Evolutionary conservation across 2,329 filamentous ascomycete species (phyloP), one percentile per base, ranked within the genome.

Genomic region (Penicillium hesseltinei): DNA sequence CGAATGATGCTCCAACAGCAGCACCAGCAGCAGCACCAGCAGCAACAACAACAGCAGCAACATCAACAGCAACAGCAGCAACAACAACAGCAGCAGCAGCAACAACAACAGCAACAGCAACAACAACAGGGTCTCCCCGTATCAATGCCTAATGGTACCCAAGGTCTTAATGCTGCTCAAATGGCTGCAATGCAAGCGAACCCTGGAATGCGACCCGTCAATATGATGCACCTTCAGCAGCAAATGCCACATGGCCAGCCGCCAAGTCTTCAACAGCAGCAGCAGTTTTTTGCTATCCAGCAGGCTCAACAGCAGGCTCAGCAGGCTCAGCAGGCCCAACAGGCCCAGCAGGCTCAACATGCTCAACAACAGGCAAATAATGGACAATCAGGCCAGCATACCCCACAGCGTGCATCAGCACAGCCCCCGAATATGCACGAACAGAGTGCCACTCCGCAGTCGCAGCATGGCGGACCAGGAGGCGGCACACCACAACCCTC

Each of bases 381-480:
- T 42, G 62, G 49, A 10, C 64, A 66, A 39, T 59, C 56, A 19
- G 65, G 65, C n/a, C 65, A 66, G 39, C 64, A 67, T 47, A 67
- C 75, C n/a, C 76, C 76, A 40, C 76, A 77, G 50, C 73, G 76
- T 43, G 64, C 71, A 39, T 72, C 73, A 5, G 67, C 73, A 39
- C 77, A 78, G 59, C 71, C 76, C 39, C 77, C 77, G 58, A 74
- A 65, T 54, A 73, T 78, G 60, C 74, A 76, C 44, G 75, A 77
- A 51, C 75, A 77, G 56, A 74, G 70, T 47, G 74, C 71, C 4
- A 76, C 76, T 40, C 75, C 76, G 19, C 77, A 78, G 61, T 76
- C 77, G n/a, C 77, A 78, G 62, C 73, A 73, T 51, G 72, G 70
- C 49, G 72, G 70, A 15, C 71, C 71, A 59, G 72, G 73, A 43